These are phyloP conservation scores for Aspergillus spinulosporus DNA, from an alignment of 2,329 filamentous ascomycete genomes.

Conservation along the genomic window DNA sequence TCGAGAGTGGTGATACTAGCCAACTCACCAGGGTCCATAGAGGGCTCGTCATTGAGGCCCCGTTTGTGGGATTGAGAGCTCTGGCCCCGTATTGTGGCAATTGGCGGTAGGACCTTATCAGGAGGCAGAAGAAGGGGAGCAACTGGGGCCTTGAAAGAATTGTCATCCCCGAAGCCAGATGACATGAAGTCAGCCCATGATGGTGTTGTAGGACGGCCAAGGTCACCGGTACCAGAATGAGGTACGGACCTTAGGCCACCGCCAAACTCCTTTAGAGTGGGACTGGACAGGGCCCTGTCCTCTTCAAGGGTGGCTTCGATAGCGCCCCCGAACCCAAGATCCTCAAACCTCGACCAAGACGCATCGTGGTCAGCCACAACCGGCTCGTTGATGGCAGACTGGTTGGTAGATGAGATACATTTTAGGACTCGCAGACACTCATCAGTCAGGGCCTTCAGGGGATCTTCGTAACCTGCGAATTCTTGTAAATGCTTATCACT, in stretches of 20 bases:
- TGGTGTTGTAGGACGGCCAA: slow-evolving; percentile 85
- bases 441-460: slow-evolving; percentile 81
- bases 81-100: slow-evolving; percentile 68
- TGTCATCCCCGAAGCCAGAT: slow-evolving; percentile 81
- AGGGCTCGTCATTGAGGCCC: slow-evolving; percentile 65
- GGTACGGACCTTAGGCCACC: slow-evolving; percentile 65
- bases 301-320: slow-evolving; percentile 70
- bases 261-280: slow-evolving; percentile 39
- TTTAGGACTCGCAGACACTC: slow-evolving; percentile 89
- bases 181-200: slow-evolving; percentile 98
- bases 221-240: slow-evolving; percentile 64
- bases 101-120: slow-evolving; percentile 85
- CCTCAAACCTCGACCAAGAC: slow-evolving; percentile 95
- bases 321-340: slow-evolving; percentile 81
- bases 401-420: slow-evolving; percentile 84
- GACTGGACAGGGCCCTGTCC: slow-evolving; percentile 42
- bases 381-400: slow-evolving; percentile 71
- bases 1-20: slow-evolving; percentile 85
- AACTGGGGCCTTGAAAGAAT: slow-evolving; percentile 58
- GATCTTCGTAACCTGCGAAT: slow-evolving; percentile 87
- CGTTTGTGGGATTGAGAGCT: slow-evolving; percentile 84
- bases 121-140: slow-evolving; percentile 79
- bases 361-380: slow-evolving; percentile 77
- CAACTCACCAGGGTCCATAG: slow-evolving; percentile 86
- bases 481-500: slow-evolving; percentile 80